phyloP scores from a whole-genome alignment of 2,329 filamentous ascomycete species.

The Chaetomium strumarium region DNA sequence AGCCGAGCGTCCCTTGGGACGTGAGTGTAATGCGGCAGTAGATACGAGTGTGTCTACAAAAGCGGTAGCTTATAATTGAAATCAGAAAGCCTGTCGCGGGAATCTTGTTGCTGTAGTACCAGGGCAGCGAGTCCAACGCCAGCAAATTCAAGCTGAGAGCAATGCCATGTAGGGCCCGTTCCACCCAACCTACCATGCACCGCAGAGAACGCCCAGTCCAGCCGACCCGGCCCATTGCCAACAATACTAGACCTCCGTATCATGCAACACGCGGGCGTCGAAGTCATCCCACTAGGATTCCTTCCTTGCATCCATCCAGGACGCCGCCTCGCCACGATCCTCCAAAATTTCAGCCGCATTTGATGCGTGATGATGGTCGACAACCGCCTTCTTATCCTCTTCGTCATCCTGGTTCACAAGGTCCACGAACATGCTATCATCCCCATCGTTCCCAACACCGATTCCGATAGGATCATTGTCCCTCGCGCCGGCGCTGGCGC shows the following conservation, averaged over 20 bases:
- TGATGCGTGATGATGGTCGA: conserved; percentile 7
- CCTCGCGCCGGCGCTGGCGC: conserved; percentile 1
- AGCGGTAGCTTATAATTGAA: no score
- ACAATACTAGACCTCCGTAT: neutral
- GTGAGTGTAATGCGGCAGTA: no score
- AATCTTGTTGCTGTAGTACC: neutral
- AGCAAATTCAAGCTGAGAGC: neutral
- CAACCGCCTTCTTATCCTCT: conserved; percentile 36
- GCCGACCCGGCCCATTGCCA: neutral
- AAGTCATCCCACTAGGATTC: conserved; percentile 10
- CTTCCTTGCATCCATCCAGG: conserved; percentile 18
- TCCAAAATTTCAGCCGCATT: conserved; percentile 14
- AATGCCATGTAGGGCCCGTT: no score
- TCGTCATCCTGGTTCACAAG: conserved; percentile 49
- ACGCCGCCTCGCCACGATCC: conserved; percentile 17
- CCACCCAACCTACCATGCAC: conserved; percentile 5
- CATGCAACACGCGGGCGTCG: neutral
- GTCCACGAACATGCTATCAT: conserved; percentile 51
- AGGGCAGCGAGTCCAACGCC: conserved; percentile 1
- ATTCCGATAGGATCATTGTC: conserved; percentile 27
- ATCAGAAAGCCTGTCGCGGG: no score
- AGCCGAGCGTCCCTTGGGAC: no score
- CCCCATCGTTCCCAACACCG: conserved; percentile 33
- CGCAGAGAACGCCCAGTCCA: neutral
- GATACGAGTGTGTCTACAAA: no score